A percentile compares a stretch with the other conserved stretches of the same genome.
phyloP scores from a whole-genome alignment of 352 stramenopile species.

The Phytophthora fragariae region DNA sequence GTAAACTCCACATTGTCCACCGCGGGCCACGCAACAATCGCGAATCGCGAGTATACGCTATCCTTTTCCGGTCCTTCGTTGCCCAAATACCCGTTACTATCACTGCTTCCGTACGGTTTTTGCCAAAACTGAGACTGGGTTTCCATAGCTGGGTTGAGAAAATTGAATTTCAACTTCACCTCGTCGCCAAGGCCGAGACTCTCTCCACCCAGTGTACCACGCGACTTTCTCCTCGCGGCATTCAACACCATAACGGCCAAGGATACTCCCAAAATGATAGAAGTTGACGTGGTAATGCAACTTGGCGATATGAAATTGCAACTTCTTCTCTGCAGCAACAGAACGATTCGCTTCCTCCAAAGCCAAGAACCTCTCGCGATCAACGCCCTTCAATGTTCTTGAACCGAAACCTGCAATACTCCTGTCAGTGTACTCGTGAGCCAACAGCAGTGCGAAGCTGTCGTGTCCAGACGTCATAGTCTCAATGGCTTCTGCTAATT shows the following conservation, averaged over 20 bases:
- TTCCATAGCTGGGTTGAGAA: neutral
- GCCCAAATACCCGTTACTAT: neutral
- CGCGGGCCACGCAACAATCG: neutral
- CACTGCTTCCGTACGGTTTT: neutral
- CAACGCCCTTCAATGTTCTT: neutral
- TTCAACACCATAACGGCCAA: neutral
- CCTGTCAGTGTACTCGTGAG: neutral
- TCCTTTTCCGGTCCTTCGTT: neutral
- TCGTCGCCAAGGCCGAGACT: neutral
- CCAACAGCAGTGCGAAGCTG: neutral
- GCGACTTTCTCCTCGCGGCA: neutral
- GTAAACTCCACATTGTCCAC: conserved; percentile 9
- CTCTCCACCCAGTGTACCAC: neutral
- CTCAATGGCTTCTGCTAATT: neutral
- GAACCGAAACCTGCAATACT: neutral
- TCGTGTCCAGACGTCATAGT: neutral
- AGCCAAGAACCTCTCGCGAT: neutral
- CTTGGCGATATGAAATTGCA: neutral
- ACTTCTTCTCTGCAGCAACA: neutral
- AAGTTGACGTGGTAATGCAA: neutral
- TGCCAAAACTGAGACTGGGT: neutral
- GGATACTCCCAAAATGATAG: neutral
- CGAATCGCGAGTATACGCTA: neutral
- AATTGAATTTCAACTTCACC: neutral
- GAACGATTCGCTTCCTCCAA: neutral